phyloP scores from a whole-genome alignment of 2,329 filamentous ascomycete genomes.

The Hypoxylon sp. region DNA sequence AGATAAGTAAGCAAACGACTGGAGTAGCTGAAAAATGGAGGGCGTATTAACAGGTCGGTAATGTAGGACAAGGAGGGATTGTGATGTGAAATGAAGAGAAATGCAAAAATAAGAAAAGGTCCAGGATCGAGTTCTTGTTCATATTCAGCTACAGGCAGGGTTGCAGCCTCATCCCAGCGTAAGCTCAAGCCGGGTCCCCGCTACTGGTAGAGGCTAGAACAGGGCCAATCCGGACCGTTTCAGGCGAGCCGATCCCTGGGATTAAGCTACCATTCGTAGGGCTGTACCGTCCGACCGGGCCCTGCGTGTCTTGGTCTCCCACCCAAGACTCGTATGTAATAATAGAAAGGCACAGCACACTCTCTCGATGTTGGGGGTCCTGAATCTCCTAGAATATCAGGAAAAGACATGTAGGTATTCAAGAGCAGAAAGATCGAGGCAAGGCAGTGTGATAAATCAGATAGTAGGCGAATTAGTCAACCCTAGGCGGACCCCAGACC shows the following conservation, averaged over 20 bases:
- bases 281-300: slow-evolving; percentile 43
- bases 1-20: slow-evolving; percentile 8
- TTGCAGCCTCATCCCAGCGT: slow-evolving; percentile 44
- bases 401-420: background rate
- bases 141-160: slow-evolving; percentile 38
- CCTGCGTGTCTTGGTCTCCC: slow-evolving; percentile 45
- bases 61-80: slow-evolving; percentile 16
- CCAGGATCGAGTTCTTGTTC: slow-evolving; percentile 12
- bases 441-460: slow-evolving; percentile 22
- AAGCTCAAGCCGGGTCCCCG: slow-evolving; percentile 27
- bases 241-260: slow-evolving; percentile 41
- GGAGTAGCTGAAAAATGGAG: slow-evolving; percentile 3
- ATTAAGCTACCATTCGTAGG: slow-evolving; percentile 44
- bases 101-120: slow-evolving; percentile 30
- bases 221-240: slow-evolving; percentile 40
- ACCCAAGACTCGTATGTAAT: slow-evolving; percentile 27
- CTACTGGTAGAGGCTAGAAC: slow-evolving; percentile 32
- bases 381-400: background rate
- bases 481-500: slow-evolving; percentile 29
- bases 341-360: slow-evolving; percentile 6
- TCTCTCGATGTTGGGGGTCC: slow-evolving; percentile 5
- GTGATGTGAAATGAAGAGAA: slow-evolving; percentile 42
- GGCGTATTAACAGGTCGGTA: slow-evolving; percentile 9
- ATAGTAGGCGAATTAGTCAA: slow-evolving; percentile 28
- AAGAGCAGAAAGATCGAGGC: slow-evolving; percentile 7